Evolutionary conservation across 2,329 filamentous ascomycete species (phyloP).

Genomic region (Beauveria caledonica): DNA sequence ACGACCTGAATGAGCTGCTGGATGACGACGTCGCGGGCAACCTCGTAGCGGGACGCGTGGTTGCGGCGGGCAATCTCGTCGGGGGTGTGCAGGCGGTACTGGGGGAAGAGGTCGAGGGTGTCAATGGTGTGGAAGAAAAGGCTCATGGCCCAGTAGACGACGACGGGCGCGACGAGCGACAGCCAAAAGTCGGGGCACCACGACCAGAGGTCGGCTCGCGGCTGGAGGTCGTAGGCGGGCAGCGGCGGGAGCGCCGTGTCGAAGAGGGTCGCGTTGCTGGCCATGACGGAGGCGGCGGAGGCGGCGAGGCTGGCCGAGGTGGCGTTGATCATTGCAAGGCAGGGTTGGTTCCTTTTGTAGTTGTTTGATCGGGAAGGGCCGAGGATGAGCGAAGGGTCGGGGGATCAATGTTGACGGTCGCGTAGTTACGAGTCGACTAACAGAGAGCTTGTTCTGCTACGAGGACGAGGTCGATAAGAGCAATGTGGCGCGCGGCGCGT

Average conservation of each 20-base stretch:
- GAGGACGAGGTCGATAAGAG: neutral
- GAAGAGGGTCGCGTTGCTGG: conserved; percentile 48
- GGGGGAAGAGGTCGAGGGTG: conserved; percentile 72
- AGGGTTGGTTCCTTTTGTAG: neutral
- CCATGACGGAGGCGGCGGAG: conserved; percentile 28
- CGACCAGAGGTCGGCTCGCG: conserved; percentile 63
- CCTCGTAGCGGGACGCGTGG: conserved; percentile 75
- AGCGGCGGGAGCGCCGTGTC: conserved; percentile 66
- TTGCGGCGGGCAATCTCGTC: conserved; percentile 84
- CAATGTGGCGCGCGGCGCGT: neutral
- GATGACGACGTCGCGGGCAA: conserved; percentile 81
- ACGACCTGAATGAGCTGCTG: conserved; percentile 85
- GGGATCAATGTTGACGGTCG: neutral
- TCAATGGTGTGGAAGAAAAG: conserved; percentile 84
- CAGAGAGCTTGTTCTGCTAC: neutral
- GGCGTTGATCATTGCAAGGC: conserved; percentile 32
- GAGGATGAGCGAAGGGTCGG: no score
- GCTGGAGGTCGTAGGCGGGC: conserved; percentile 67
- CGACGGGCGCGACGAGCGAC: conserved; percentile 64
- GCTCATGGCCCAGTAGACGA: conserved; percentile 84
- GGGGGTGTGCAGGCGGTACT: conserved; percentile 91
- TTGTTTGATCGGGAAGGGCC: no score
- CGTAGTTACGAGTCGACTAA: neutral
- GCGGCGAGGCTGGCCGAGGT: conserved; percentile 22
- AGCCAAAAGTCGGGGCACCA: conserved; percentile 77